Evolutionary conservation across 345 rosid species (phyloP).

Genomic region (Populus nigra): DNA sequence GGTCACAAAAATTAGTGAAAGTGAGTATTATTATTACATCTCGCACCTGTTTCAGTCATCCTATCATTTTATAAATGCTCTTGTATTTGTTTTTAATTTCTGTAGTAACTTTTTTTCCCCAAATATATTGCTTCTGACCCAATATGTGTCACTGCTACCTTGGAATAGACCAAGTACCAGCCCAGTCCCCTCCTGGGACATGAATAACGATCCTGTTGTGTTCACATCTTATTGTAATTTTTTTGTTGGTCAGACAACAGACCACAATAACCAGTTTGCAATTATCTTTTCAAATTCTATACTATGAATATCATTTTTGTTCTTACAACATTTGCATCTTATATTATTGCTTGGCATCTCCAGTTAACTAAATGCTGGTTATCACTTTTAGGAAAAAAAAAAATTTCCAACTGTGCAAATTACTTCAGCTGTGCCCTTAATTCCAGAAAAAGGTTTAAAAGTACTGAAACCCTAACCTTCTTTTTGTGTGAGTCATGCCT

Average conservation of each 20-base stretch:
- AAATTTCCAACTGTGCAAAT: not conserved
- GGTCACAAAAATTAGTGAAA: constrained; percentile 85
- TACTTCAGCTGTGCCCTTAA: not conserved
- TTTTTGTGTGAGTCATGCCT: not conserved
- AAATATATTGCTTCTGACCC: not conserved
- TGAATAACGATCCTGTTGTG: not conserved
- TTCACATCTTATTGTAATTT: not conserved
- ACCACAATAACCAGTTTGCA: not conserved
- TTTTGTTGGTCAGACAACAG: too few relatives aligned
- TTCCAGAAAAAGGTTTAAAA: too few relatives aligned
- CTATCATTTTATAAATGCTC: not conserved
- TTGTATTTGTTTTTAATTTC: not conserved
- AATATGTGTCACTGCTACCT: not conserved
- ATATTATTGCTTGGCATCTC: not conserved
- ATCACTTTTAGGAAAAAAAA: not conserved
- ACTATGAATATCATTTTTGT: too few relatives aligned
- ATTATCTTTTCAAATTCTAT: too few relatives aligned
- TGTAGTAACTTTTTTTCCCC: not conserved
- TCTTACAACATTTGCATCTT: too few relatives aligned
- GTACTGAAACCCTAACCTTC: not conserved
- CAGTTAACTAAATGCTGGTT: not conserved
- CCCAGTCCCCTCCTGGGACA: not conserved
- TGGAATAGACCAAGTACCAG: not conserved
- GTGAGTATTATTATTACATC: constrained; percentile 45
- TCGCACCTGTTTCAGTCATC: constrained; percentile 1